Evolutionary conservation across 495 filamentous ascomycete species (phyloP).

Genomic region (Pyrenopolyporus hunteri): DNA sequence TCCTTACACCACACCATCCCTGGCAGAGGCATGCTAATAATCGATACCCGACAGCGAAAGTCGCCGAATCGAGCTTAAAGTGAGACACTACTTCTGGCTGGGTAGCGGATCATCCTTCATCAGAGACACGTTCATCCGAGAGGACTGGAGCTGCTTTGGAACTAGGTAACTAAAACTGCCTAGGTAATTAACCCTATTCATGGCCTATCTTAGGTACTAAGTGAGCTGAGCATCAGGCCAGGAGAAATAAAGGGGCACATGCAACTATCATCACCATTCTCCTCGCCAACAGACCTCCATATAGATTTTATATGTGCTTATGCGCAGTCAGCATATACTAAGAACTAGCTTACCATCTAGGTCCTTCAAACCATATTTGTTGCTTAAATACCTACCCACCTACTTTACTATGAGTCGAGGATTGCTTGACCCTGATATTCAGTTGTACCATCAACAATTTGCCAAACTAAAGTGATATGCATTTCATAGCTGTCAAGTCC

Average conservation of each 20-base stretch:
- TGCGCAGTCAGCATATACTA: too few species aligned
- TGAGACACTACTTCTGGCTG: slow-evolving; percentile 29
- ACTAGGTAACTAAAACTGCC: slow-evolving; percentile 29
- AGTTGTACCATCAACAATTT: not conserved
- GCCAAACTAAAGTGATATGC: not conserved
- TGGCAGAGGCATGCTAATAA: slow-evolving; percentile 13
- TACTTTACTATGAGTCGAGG: too few species aligned
- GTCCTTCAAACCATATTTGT: too few species aligned
- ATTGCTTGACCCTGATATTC: too few species aligned
- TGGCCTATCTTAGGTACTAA: too few species aligned
- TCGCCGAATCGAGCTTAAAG: slow-evolving; percentile 15
- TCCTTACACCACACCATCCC: not conserved
- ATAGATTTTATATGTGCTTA: not conserved
- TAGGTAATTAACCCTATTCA: too few species aligned
- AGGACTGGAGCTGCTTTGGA: slow-evolving; percentile 19
- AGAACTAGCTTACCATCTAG: too few species aligned
- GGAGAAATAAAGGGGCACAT: too few species aligned
- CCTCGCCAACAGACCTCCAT: not conserved
- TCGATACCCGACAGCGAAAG: slow-evolving; percentile 7
- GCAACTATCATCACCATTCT: slow-evolving; percentile 24
- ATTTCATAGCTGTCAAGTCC: slow-evolving; percentile 18
- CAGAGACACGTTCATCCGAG: slow-evolving; percentile 35
- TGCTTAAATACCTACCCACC: too few species aligned
- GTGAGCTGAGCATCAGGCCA: too few species aligned
- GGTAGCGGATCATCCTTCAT: slow-evolving; percentile 14